Evolutionary conservation across 495 filamentous ascomycete species (phyloP), one percentile per base, ranked within the genome.

Genomic region (Annulohypoxylon moriforme): DNA sequence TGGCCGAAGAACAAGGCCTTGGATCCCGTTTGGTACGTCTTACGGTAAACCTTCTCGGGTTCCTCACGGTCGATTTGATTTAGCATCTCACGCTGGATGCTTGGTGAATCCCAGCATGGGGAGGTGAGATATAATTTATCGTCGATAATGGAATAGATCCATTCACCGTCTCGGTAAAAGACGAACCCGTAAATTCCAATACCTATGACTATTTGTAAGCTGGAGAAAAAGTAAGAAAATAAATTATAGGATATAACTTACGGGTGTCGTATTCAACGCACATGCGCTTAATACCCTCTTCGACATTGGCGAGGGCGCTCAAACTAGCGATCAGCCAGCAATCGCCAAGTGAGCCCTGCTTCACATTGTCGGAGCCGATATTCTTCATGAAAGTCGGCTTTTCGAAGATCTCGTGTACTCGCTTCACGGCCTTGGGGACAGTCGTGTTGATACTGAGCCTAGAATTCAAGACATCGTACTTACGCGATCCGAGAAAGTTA

Each of bases 181-280:
- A 98, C 94, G 77, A 98, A 98, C 0, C 95, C 95, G 76, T 98
- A 98, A 13, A 98, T 94, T 16, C 95, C 95, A 64, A 97, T 89
- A 56, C 84, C 83, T 81, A 27, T 67, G 4, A 31, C 36, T n/a
- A 13, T 9, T 9, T 34, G 55, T 75, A 11, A 75, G 62, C 24
- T 9, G 46, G n/a, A 25, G 18, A 18, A 59, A 3, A 0, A 8
- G 27, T 20, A 9, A 22, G 34, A 47, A 22, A 36, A 25, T n/a
- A 38, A 16, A 55, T 7, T 1, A 22, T 9, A 10, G 29, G 22
- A 6, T 16, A 25, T 20, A 58, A 49, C 79, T 69, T 71, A 81
- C 78, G 76, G 31, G 83, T 83, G 78, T 98, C 89, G 16, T 90
- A 86, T 59, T 90, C 91, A 29, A 98, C 93, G 75, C 95, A 98